These are phyloP conservation scores for Allium cepa DNA, from an alignment of 106 monocot genomes.

Conservation along the genomic window DNA sequence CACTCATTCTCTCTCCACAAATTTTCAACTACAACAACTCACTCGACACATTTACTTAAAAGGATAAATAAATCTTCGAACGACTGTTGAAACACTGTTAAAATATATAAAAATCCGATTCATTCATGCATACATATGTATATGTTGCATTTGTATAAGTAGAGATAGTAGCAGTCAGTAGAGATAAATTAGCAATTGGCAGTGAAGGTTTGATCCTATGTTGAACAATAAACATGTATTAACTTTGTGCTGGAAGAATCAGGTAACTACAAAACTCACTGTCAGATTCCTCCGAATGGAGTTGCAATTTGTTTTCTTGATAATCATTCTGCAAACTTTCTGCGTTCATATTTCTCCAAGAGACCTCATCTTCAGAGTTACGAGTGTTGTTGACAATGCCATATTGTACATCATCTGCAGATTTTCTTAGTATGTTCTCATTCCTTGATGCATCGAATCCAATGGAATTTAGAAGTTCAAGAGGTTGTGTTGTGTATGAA, in stretches of 20 bases:
- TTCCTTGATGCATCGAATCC: constrained; percentile 59
- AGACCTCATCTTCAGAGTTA: constrained; percentile 20
- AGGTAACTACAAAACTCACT: constrained; percentile 28
- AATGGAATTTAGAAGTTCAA: constrained; percentile 89
- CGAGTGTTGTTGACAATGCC: constrained; percentile 16
- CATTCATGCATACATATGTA: no score
- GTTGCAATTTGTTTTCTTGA: constrained; percentile 20
- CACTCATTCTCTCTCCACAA: no score
- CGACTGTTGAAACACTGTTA: no score
- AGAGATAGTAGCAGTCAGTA: no score
- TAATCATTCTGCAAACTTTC: constrained; percentile 17
- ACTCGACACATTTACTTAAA: no score
- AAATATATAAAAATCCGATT: no score
- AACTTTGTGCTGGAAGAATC: background rate
- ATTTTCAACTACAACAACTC: no score
- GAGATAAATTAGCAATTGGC: no score
- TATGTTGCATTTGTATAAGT: no score
- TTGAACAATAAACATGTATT: background rate
- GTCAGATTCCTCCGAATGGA: constrained; percentile 47
- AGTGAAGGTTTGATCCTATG: no score
- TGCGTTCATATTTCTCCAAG: constrained; percentile 13
- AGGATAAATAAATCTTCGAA: no score
- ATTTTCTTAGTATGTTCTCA: constrained; percentile 13
- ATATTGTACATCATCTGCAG: constrained; percentile 21
- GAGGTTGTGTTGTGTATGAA: constrained; percentile 89